phyloP scores from a whole-genome alignment of 169 alveolate species.

The Eimeria sp. region DNA sequence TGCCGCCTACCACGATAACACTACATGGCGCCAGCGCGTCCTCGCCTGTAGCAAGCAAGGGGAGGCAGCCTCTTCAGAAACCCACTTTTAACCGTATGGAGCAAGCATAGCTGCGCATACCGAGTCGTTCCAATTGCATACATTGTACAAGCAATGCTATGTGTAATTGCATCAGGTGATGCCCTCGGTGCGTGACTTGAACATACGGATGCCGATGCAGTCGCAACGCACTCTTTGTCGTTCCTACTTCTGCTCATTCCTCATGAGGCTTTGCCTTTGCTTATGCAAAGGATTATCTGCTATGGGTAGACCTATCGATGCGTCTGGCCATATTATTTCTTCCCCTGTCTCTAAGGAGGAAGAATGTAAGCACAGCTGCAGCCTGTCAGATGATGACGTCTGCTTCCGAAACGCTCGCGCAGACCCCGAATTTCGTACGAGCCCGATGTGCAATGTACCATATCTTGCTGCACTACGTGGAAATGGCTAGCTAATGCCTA shows the following conservation, averaged over 20 bases:
- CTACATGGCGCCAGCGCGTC: conserved; percentile 29
- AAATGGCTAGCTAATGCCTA: not conserved
- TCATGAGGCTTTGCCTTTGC: not conserved
- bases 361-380: not conserved
- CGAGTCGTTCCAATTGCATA: not conserved
- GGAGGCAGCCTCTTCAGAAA: not conserved
- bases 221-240: not conserved
- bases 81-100: not conserved
- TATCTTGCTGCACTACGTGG: not conserved
- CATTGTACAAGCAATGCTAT: not conserved
- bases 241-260: not conserved
- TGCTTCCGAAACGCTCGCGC: not conserved
- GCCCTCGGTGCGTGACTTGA: not conserved
- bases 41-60: not conserved
- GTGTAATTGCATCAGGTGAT: not conserved
- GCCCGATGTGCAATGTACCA: not conserved
- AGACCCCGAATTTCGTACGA: not conserved
- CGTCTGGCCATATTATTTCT: not conserved
- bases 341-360: not conserved
- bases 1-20: conserved; percentile 17
- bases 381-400: not conserved
- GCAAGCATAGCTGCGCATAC: not conserved
- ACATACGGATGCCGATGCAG: not conserved
- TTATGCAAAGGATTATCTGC: not conserved
- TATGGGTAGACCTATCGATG: not conserved